Percentiles rank a stretch among this genome's conserved stretches.
Conservation (phyloP, 495 filamentous ascomycete genomes). For the Penicillium samsonianum region DNA sequence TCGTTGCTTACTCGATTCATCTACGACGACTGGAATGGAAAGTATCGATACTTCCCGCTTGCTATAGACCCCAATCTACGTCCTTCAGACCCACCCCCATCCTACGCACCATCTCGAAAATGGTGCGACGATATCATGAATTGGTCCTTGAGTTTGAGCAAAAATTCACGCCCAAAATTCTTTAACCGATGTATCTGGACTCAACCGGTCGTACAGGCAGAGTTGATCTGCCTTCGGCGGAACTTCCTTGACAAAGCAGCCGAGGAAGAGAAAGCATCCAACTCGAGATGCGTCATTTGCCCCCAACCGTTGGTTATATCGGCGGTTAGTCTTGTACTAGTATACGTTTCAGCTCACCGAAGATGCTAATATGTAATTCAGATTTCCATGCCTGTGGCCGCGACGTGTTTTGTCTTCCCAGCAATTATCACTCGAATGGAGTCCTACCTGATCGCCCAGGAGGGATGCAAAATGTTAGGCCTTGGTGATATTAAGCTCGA, state of each 20-base stretch:
- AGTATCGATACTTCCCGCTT: constrained; percentile 50
- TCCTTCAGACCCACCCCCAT: constrained; percentile 56
- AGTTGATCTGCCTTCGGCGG: constrained; percentile 70
- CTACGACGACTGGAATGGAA: constrained; percentile 73
- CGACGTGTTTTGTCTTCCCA: constrained; percentile 72
- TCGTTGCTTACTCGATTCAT: constrained; percentile 66
- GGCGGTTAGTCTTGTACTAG: constrained; percentile 52
- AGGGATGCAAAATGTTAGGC: constrained; percentile 62
- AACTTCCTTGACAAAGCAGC: constrained; percentile 73
- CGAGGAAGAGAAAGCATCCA: constrained; percentile 50
- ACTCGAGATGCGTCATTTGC: constrained; percentile 49
- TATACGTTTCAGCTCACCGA: not conserved
- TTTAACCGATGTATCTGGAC: constrained; percentile 51
- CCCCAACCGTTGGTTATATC: constrained; percentile 72
- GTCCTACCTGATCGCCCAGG: constrained; percentile 75
- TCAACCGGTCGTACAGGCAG: constrained; percentile 78
- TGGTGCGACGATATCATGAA: constrained; percentile 64
- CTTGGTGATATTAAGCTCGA: constrained; percentile 60
- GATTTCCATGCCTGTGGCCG: constrained; percentile 64
- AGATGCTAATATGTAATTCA: constrained; percentile 26
- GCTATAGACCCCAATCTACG: constrained; percentile 39
- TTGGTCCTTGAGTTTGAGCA: constrained; percentile 62
- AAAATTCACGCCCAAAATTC: constrained; percentile 49
- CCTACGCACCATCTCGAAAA: constrained; percentile 47
- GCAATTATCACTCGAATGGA: constrained; percentile 83